Evolutionary conservation across 1,139 yeast genomes (phyloP).

Genomic region (Debaryomyces nepalensis): DNA sequence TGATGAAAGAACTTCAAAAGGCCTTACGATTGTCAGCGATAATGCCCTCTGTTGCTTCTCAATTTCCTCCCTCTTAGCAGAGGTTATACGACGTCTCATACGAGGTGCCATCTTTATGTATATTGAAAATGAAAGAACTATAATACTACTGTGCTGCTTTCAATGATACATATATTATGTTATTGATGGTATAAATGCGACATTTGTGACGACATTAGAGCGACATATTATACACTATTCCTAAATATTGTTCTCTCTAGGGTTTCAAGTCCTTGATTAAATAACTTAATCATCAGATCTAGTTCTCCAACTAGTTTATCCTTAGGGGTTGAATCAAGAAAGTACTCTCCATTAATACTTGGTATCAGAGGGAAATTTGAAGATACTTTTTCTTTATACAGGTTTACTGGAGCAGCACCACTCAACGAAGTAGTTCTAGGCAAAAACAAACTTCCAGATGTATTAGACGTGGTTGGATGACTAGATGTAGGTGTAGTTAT

Average conservation of each 20-base stretch:
- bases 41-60: conserved; percentile 52
- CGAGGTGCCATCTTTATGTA: conserved; percentile 43
- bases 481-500: conserved; percentile 15
- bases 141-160: not conserved
- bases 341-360: conserved; percentile 41
- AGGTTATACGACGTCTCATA: conserved; percentile 50
- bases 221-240: conserved; percentile 6
- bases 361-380: conserved; percentile 45
- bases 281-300: conserved; percentile 44
- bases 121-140: not conserved
- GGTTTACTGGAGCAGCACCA: conserved; percentile 17
- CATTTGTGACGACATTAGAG: conserved; percentile 6
- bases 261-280: conserved; percentile 47
- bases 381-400: conserved; percentile 4
- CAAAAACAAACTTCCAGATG: conserved; percentile 18
- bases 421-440: conserved; percentile 23
- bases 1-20: conserved; percentile 68
- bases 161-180: not conserved
- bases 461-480: no score
- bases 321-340: conserved; percentile 43
- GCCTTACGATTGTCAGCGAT: conserved; percentile 54
- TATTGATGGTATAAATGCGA: not conserved
- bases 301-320: conserved; percentile 41
- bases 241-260: conserved; percentile 38
- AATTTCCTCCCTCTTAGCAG: conserved; percentile 52